Evolutionary conservation across 495 filamentous ascomycete species (phyloP), one percentile per base, ranked within the genome.

Genomic region (Parachaetomium inaequale): DNA sequence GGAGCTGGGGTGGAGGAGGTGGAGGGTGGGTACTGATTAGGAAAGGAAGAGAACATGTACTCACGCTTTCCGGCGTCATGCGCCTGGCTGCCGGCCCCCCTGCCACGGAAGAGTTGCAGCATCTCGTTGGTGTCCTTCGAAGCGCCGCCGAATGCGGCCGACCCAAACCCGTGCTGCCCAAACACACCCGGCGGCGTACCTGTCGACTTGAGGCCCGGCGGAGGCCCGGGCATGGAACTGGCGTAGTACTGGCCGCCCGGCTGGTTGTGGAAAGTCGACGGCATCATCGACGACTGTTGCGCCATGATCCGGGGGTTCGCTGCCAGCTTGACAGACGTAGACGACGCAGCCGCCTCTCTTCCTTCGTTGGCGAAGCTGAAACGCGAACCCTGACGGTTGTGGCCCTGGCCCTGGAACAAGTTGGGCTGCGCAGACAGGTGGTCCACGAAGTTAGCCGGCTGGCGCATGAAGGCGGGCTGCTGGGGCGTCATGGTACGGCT

Each of bases 31-130:
- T 91, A 89, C 79, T 91, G 86, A 71, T 87, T 85, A 78, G 88
- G 82, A 79, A 91, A 89, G 55, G 73, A 74, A 75, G 79, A 78
- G 72, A 84, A 79, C 85, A 87, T 84, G 87, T 90, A 90, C 93
- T 97, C 92, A 96, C 93, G 92, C 90, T 96, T 95, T 82, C 82
- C 83, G 68, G 85, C 82, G 78, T 96, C 92, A 80, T 89, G 85
- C 67, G 81, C 82, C 75, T 86, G 85, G 70, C 79, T 82, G 71
- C 82, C 80, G 55, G 81, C 81, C 73, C 81, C 84, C 62, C 77
- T 74, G 29, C 76, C 72, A 53, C 89, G 83, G 63, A 96, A 77
- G 67, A 91, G 85, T 63, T 91, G 88, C 79, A 95, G 85, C 73
- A 94, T 77, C 36, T 94, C 90, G 64, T 86, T 88, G 55, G 74